Evolutionary conservation across 768 basidiomycete species (phyloP), one percentile per base, ranked within the genome.

Genomic region (Boletus edulis): DNA sequence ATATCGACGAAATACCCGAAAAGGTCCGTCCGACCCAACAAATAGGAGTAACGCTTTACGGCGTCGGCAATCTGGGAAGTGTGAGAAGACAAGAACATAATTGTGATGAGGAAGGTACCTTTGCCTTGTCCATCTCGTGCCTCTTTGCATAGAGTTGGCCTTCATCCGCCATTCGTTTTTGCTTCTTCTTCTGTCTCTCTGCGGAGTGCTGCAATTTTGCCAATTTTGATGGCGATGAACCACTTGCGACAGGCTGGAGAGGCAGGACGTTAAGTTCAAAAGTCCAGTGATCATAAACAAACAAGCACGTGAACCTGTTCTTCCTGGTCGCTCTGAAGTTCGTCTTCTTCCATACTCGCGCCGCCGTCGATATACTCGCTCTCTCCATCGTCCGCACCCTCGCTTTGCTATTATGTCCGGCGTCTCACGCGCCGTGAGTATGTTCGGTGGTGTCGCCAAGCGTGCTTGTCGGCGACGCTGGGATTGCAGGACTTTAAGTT

Each of bases 1-100:
- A 98, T 87, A 69, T 98, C 94, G 8, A 98, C 91, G 67, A 98
- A 98, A 71, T 98, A 96, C 63, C 93, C 93, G 79, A 99, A 99
- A 18, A 98, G 79, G 61, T 98, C 97, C 0, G 96, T 98, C 70
- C 98, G 95, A 9, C 97, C 97, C 2, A 99, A 81, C n/a, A 98
- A 83, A 71, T 98, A 98, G 3, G 91, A 91, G 68, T 98, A 98
- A 17, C 94, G 87, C 70, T 98, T 98, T 57, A 98, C 91, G 11
- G 94, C 92, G 66, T 98, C 95, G 18, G 91, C 76, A 39, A 94
- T 81, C 93, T 98, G 60, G 20, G 49, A 43, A 37, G 17, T 44
- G 62, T 57, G 65, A 58, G 46, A 49, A 53, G 43, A 56, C 32
- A 13, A 49, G 10, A 35, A 34, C 15, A 31, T 37, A 32, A 39